Evolutionary conservation across 2,329 filamentous ascomycete species (phyloP), one percentile per base, ranked within the genome.

Genomic region (Sordariomycetes sp.): DNA sequence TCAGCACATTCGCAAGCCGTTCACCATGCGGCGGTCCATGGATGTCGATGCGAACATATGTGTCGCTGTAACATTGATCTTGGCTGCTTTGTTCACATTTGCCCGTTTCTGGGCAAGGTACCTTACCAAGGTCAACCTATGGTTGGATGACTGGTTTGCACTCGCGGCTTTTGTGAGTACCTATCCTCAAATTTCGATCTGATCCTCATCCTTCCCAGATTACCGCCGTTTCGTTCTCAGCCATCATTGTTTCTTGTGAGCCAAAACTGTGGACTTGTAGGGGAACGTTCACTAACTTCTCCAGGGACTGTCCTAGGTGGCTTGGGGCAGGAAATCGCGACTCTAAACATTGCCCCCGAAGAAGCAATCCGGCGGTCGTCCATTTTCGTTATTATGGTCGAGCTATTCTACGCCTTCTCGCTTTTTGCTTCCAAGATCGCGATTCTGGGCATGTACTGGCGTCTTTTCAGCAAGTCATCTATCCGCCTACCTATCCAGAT

Each of bases 361-460:
- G 23, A 25, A 14, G 23, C 23, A 26, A 29, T 47, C 8, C 43
- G 45, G 38, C 25, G 43, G 11, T 40, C 45, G 5, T 34, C 44
- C 8, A 34, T 48, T 6, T 35, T 21, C 29, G 41, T 46, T 20
- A 45, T 43, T 43, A 39, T 49, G 12, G 41, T 38, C 15, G 51
- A 54, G 25, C 14, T 54, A 1, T 26, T 50, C 12, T 55, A 55
- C 30, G 47, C 47, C 3, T 46, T 42, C 1, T 43, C 49, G 1
- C 38, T 55, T 0, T 49, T 45, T 21, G 47, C 45, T 20, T 45
- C 42, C 3, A 54, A 55, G 35, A 34, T 44, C 1, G 44, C 52
- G 2, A 45, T 54, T 10, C 38, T 55, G 7, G 42, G 35, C 15
- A 47, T 55, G 16, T 55, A 55, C 42, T 53, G 47, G 48, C 48